Base-by-base conservation (phyloP, 352 stramenopile species). In the Phytopythium delawarense region DNA sequence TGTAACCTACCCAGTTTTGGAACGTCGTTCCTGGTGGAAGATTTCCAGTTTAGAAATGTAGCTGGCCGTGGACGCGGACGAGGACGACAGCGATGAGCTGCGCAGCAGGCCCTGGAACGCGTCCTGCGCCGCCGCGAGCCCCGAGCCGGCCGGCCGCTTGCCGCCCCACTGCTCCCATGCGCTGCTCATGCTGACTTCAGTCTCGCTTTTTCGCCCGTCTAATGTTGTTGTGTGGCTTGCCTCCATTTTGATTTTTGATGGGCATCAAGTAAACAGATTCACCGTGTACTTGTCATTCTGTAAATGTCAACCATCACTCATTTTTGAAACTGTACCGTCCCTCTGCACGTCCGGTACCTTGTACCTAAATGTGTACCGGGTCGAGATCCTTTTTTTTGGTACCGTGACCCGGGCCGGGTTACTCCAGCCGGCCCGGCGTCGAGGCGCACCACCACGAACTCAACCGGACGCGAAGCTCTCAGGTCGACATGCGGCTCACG, bases 401-500 rank as follows among this genome's bases (percentile, higher is more conserved):
- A n/a, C n/a, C n/a, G n/a, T n/a, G n/a, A n/a, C n/a, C n/a, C n/a
- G n/a, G n/a, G n/a, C n/a, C n/a, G n/a, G n/a, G n/a, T n/a, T n/a
- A n/a, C n/a, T n/a, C n/a, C n/a, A n/a, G n/a, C n/a, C n/a, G n/a
- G n/a, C n/a, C n/a, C n/a, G n/a, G n/a, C n/a, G 34, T 25, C 37
- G 42, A 51, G 57, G 51, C 61, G 67, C 64, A 6, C 62, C 70
- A 56, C 48, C 59, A 57, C 32, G 32, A 67, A 61, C 66, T 39
- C 39, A 35, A 62, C 3, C 42, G 42, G 0, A 46, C 40, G 20
- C 42, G 42, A 48, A n/a, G 5, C 42, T 44, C 42, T 44, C 15
- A 37, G 15, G n/a, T n/a, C n/a, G 55, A 30, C 48, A 96, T 97
- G 89, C 79, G 88, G 61, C 69, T 97, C 62, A 96, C 89, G 21